Evolutionary conservation across 1,284 basidiomycete species (phyloP), one percentile per base, ranked within the genome.

Genomic region (Phaffia rhodozyma): DNA sequence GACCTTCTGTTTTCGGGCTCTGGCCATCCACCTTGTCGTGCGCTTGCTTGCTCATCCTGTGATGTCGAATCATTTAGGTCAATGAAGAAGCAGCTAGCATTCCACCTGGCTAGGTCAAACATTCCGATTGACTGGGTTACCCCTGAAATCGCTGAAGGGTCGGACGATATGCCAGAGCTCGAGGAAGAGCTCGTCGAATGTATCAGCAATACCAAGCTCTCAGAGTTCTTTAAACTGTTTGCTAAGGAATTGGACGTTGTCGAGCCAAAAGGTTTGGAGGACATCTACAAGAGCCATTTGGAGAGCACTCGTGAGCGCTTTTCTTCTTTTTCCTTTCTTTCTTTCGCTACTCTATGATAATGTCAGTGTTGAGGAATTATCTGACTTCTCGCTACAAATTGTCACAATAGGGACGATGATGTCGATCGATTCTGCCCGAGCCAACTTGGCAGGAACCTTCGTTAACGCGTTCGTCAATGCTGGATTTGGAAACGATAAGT

Each of bases 381-480:
- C 67, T 20, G 63, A 67, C 25, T 59, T 70, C 34, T 68, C 68
- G 52, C 50, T 68, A 52, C 53, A 66, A 66, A 52, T 16, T 30
- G 27, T 48, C 23, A 30, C 2, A 11, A 1, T 62, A 69, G 70
- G 70, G 23, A 63, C 70, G 2, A 80, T 84, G 1, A 79, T 85
- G 1, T 87, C 84, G 63, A 85, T 96, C 60, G 93, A 97, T 73
- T 97, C 93, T 18, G 94, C 94, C 20, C 83, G 90, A 67, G 92
- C 86, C 62, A 98, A 98, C 75, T 78, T 98, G 62, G 94, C 96
- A 1, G 89, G 91, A 9, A 96, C 93, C 1, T 98, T 98, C 70
- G 96, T 99, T 68, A 98, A 99, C 72, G 96, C 92, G 0, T 98
- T 98, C 69, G 96, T 97, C 65, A 99, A 99, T 71, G 94, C 93